Conservation (phyloP, 1,284 basidiomycete genomes). For the Ustilago lituana region DNA sequence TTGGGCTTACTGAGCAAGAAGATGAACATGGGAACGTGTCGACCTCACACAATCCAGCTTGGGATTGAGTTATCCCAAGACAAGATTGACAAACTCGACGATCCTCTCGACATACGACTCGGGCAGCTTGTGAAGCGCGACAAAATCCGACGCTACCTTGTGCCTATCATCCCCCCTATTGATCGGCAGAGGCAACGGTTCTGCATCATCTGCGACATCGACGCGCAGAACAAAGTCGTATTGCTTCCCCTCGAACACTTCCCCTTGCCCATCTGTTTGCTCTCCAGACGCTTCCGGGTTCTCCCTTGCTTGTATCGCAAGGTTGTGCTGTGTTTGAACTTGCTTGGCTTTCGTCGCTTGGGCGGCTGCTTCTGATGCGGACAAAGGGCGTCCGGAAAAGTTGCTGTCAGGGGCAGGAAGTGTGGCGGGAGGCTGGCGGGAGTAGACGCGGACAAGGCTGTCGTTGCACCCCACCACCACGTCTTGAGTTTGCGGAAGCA, state of each 20-base stretch:
- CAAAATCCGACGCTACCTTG: slow-evolving; percentile 20
- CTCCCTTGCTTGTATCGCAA: slow-evolving; percentile 4
- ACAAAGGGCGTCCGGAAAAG: slow-evolving; percentile 9
- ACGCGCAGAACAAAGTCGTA: slow-evolving; percentile 51
- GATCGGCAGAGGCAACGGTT: slow-evolving; percentile 33
- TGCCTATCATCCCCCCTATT: slow-evolving; percentile 33
- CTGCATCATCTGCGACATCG: slow-evolving; percentile 48
- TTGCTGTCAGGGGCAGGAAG: slow-evolving; percentile 8
- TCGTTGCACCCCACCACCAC: slow-evolving; percentile 47
- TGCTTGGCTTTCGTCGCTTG: slow-evolving; percentile 8
- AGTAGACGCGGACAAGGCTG: slow-evolving; percentile 46
- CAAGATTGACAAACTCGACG: slow-evolving; percentile 44
- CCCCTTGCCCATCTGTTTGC: neutral
- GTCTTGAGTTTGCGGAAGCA: slow-evolving; percentile 31
- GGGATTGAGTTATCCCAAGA: slow-evolving; percentile 7
- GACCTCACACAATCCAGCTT: no score
- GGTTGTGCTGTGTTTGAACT: slow-evolving; percentile 1
- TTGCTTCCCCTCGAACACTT: slow-evolving; percentile 12
- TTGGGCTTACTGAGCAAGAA: no score
- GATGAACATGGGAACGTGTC: no score
- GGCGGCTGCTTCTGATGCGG: slow-evolving; percentile 9
- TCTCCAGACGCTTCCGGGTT: neutral
- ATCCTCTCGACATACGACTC: slow-evolving; percentile 31
- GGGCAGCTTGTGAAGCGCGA: slow-evolving; percentile 28
- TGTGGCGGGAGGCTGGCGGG: neutral